These are phyloP conservation scores for Cordyceps militaris DNA, from an alignment of 2,329 filamentous ascomycete species.

Conservation along the genomic window DNA sequence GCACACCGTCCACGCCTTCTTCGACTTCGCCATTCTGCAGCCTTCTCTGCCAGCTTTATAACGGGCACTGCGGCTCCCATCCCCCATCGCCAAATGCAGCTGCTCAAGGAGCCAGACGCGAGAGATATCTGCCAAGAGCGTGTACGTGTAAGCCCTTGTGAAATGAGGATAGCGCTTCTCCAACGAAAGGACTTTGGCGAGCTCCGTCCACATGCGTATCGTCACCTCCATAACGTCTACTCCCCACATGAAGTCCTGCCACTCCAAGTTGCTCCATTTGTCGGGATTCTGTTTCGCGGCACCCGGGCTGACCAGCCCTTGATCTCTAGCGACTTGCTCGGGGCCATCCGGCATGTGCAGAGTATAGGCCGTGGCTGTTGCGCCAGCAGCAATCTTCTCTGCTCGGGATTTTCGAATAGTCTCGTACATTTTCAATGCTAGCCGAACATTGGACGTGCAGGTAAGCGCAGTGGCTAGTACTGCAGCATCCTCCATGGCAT, in stretches of 20 bases:
- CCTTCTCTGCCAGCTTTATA: too few relatives aligned
- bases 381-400: slow-evolving; percentile 17
- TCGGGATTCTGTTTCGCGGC: slow-evolving; percentile 20
- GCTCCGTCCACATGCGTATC: neutral
- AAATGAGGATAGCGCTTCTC: neutral
- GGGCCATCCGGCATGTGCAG: neutral
- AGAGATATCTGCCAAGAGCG: neutral
- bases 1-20: too few relatives aligned
- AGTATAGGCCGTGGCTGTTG: slow-evolving; percentile 15
- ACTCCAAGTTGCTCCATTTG: slow-evolving; percentile 21
- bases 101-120: neutral
- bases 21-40: too few relatives aligned
- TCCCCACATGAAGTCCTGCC: slow-evolving; percentile 26
- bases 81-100: too few relatives aligned
- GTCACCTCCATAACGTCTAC: slow-evolving; percentile 23
- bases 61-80: too few relatives aligned
- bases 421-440: slow-evolving; percentile 19
- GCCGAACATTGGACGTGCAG: slow-evolving; percentile 16
- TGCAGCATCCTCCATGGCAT: slow-evolving; percentile 61
- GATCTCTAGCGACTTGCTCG: neutral
- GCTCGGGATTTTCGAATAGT: slow-evolving; percentile 17
- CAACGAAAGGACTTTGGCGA: neutral
- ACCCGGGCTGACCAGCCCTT: slow-evolving; percentile 14
- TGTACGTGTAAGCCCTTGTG: neutral
- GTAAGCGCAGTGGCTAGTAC: slow-evolving; percentile 35